Conservation (phyloP, 2,329 filamentous ascomycete species). For the Aspergillus sergii region DNA sequence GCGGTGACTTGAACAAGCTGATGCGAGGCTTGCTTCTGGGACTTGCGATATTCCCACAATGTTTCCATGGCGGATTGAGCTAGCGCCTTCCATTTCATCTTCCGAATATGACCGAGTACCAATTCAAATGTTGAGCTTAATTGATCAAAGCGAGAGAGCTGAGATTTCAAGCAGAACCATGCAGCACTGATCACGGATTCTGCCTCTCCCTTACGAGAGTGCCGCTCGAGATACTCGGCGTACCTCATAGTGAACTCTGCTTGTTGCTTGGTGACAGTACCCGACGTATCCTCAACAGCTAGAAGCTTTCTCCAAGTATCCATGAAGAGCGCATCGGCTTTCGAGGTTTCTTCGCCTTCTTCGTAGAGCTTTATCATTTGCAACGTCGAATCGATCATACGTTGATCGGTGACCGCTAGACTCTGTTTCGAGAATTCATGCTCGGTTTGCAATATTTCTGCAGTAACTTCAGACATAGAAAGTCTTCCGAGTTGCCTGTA, state of each 20-base stretch:
- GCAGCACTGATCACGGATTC: neutral
- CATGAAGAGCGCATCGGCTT: neutral
- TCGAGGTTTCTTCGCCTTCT: neutral
- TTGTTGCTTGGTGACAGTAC: neutral
- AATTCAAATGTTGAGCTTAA: slow-evolving; percentile 4
- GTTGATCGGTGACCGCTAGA: neutral
- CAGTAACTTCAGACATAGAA: neutral
- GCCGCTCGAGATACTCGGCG: neutral
- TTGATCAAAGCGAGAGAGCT: neutral
- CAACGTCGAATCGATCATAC: slow-evolving; percentile 3
- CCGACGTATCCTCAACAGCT: neutral
- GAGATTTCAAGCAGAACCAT: slow-evolving; percentile 2
- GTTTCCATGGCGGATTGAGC: neutral
- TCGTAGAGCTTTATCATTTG: neutral
- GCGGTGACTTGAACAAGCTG: neutral
- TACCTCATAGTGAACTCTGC: neutral
- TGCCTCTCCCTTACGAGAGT: neutral
- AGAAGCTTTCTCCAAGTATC: slow-evolving; percentile 3
- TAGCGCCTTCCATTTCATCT: neutral
- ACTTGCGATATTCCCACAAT: neutral
- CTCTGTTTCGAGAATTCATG: slow-evolving; percentile 4
- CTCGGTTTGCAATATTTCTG: neutral
- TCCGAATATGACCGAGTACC: neutral
- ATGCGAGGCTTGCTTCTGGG: neutral
- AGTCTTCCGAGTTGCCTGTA: neutral